phyloP scores from a whole-genome alignment of 139 green algal genomes.

The Medakamo hakoo region DNA sequence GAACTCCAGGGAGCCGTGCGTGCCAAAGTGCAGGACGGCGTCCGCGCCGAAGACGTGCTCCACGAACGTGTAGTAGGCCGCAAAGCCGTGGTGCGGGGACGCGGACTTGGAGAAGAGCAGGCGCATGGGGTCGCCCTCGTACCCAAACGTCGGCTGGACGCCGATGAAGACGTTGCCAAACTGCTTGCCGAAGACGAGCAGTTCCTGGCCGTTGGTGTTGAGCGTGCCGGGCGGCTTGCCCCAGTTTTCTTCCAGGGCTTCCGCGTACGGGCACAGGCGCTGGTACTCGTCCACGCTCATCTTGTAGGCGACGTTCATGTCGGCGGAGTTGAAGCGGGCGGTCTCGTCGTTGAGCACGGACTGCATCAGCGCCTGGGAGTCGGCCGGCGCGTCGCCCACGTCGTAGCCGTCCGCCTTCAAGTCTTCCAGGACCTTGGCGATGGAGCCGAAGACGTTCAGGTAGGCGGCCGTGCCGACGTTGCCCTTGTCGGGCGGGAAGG shows the following conservation, averaged over 20 bases:
- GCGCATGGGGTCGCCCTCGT: slow-evolving; percentile 97
- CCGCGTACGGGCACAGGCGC: slow-evolving; percentile 74
- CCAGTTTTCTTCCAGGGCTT: slow-evolving; percentile 98
- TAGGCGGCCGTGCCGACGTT: slow-evolving; percentile 98
- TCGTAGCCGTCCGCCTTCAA: slow-evolving; percentile 81
- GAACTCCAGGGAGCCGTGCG: slow-evolving; percentile 97
- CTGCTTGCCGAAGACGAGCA: slow-evolving; percentile 91
- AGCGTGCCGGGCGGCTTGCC: slow-evolving; percentile 86
- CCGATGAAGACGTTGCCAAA: slow-evolving; percentile 99
- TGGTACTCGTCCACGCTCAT: slow-evolving; percentile 85
- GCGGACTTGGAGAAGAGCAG: slow-evolving; percentile 90
- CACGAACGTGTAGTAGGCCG: slow-evolving; percentile 97
- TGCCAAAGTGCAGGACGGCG: slow-evolving; percentile 98
- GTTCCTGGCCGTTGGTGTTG: slow-evolving; percentile 87
- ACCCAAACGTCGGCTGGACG: slow-evolving; percentile 98
- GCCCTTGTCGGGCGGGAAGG: slow-evolving; percentile 98
- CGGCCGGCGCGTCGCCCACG: slow-evolving; percentile 63
- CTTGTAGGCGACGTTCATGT: slow-evolving; percentile 93
- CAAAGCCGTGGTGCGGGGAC: slow-evolving; percentile 97
- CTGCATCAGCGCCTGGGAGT: slow-evolving; percentile 73
- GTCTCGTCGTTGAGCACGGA: slow-evolving; percentile 44
- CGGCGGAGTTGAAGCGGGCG: slow-evolving; percentile 82
- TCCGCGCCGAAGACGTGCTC: slow-evolving; percentile 92
- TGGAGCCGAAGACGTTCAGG: slow-evolving; percentile 98
- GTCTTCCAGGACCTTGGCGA: slow-evolving; percentile 74